Percentiles rank a stretch among this genome's conserved stretches.
These are phyloP conservation scores for Jamesozyma jinghongensis DNA, from an alignment of 805 yeast species.

Conservation along the genomic window DNA sequence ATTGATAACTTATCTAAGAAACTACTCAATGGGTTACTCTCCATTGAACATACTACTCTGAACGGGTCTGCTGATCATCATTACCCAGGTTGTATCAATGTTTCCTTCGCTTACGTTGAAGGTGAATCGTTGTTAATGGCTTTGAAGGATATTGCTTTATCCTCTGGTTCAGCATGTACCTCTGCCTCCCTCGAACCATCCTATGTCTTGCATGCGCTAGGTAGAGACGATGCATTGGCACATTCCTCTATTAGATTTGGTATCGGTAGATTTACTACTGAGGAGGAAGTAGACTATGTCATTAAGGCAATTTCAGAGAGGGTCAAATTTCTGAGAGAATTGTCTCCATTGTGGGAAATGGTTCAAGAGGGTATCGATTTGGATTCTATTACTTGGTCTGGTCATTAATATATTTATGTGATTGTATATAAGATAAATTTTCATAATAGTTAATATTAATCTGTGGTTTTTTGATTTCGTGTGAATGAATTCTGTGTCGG, in stretches of 20 bases:
- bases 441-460: not conserved
- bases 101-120: conserved; percentile 94
- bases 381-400: conserved; percentile 93
- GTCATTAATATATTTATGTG: conserved; percentile 45
- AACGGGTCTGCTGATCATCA: conserved; percentile 73
- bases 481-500: no score
- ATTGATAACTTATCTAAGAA: conserved; percentile 63
- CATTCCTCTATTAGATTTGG: conserved; percentile 98
- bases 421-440: conserved; percentile 3
- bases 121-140: conserved; percentile 98
- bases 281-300: conserved; percentile 91
- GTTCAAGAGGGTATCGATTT: conserved; percentile 97
- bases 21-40: conserved; percentile 60
- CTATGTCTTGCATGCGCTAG: conserved; percentile 90
- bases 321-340: conserved; percentile 82
- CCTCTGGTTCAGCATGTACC: conserved; percentile 97
- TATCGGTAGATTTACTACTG: conserved; percentile 94
- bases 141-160: conserved; percentile 87
- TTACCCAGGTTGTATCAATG: conserved; percentile 91
- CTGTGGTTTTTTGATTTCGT: conserved; percentile 2
- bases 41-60: conserved; percentile 80
- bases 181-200: conserved; percentile 98
- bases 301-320: conserved; percentile 79
- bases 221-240: conserved; percentile 96
- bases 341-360: conserved; percentile 98